Conservation (phyloP, 768 basidiomycete genomes). For the Udeniomyces megalosporus region DNA sequence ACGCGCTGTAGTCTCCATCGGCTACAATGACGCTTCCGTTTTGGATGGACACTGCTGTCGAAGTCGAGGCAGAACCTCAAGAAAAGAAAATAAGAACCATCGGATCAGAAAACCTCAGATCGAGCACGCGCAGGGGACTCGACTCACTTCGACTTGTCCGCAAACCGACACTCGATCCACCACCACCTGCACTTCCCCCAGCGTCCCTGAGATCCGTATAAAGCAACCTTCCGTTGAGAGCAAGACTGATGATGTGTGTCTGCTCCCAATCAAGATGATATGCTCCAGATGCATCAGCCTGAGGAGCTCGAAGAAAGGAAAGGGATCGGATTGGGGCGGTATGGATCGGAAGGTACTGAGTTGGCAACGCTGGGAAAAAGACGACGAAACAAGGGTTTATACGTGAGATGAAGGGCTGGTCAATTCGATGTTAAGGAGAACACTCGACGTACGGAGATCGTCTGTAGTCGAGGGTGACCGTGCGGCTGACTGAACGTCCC, state of each 20-base stretch:
- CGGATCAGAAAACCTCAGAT: neutral
- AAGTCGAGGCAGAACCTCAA: neutral
- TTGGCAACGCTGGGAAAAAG: slow-evolving; percentile 35
- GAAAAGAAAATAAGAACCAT: neutral
- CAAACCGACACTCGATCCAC: neutral
- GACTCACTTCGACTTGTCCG: neutral
- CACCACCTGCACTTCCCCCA: neutral
- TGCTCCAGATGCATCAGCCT: slow-evolving; percentile 20
- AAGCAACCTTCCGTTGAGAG: neutral
- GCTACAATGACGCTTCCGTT: neutral
- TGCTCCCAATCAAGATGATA: slow-evolving; percentile 37
- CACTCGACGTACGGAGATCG: slow-evolving; percentile 29
- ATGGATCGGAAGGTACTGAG: slow-evolving; percentile 56
- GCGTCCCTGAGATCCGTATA: slow-evolving; percentile 6
- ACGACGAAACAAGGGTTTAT: neutral
- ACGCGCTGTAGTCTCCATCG: slow-evolving; percentile 3
- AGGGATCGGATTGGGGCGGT: slow-evolving; percentile 64
- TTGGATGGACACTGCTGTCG: neutral
- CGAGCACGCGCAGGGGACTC: neutral
- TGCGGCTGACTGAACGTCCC: slow-evolving; percentile 22
- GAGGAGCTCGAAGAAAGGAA: slow-evolving; percentile 56
- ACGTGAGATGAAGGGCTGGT: neutral
- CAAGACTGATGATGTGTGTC: neutral
- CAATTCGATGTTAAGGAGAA: neutral
- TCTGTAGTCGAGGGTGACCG: slow-evolving; percentile 20